A percentile compares a stretch with the other conserved stretches of the same genome.
These are phyloP conservation scores for Cladophialophora carrionii DNA, from an alignment of 2,329 filamentous ascomycete genomes.

Conservation along the genomic window DNA sequence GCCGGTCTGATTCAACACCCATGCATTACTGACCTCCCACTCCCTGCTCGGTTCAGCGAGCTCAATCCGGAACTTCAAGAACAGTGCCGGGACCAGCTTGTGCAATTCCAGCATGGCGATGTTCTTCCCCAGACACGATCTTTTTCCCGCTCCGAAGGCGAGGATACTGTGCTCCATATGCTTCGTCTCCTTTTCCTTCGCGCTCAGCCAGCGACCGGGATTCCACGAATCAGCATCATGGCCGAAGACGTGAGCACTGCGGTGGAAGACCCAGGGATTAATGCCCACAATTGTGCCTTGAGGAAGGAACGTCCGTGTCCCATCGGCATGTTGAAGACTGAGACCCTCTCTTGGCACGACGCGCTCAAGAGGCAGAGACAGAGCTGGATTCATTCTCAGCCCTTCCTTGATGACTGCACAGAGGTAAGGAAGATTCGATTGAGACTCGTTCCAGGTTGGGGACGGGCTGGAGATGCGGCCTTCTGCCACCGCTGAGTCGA, in stretches of 20 bases:
- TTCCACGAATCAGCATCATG: constrained; percentile 37
- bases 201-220: constrained; percentile 42
- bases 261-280: constrained; percentile 43
- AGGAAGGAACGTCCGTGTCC: constrained; percentile 31
- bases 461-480: constrained; percentile 39
- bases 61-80: constrained; percentile 35
- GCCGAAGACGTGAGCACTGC: constrained; percentile 36
- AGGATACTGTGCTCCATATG: constrained; percentile 39
- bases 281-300: constrained; percentile 42
- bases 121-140: constrained; percentile 41
- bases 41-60: constrained; percentile 26
- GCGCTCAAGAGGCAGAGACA: constrained; percentile 44
- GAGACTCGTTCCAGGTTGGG: constrained; percentile 40
- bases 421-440: constrained; percentile 42
- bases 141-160: constrained; percentile 38
- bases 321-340: constrained; percentile 40
- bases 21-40: constrained; percentile 37
- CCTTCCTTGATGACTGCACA: constrained; percentile 46
- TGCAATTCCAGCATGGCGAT: constrained; percentile 40
- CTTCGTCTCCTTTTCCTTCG: constrained; percentile 29
- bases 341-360: constrained; percentile 42
- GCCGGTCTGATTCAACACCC: constrained; percentile 36
- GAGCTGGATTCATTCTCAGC: constrained; percentile 45
- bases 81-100: constrained; percentile 35
- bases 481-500: constrained; percentile 36